Conservation (phyloP, 2,329 filamentous ascomycete species). For the Rutstroemia sp. region DNA sequence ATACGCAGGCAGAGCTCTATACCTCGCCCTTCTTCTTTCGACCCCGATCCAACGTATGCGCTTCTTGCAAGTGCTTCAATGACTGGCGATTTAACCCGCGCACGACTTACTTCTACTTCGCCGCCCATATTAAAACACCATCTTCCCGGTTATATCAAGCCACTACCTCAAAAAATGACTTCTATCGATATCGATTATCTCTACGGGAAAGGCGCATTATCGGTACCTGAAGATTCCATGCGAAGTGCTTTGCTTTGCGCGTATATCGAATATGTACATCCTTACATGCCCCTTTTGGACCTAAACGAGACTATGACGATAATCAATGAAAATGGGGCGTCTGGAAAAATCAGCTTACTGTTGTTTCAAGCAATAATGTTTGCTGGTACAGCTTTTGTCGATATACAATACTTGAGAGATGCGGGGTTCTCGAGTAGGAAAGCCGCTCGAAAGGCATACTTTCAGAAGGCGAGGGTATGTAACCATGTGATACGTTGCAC, state of each 20-base stretch:
- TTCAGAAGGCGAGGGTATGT: slow-evolving; percentile 76
- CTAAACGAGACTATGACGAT: slow-evolving; percentile 51
- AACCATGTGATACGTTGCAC: background rate
- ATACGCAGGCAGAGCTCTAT: slow-evolving; percentile 16
- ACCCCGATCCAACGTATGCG: slow-evolving; percentile 14
- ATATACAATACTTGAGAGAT: slow-evolving; percentile 65
- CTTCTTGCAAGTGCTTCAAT: slow-evolving; percentile 24
- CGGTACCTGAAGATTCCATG: slow-evolving; percentile 60
- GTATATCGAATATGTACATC: slow-evolving; percentile 85
- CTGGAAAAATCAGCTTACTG: slow-evolving; percentile 71
- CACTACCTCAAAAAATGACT: slow-evolving; percentile 68
- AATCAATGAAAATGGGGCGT: slow-evolving; percentile 58
- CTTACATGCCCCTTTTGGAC: slow-evolving; percentile 87
- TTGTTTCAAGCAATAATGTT: slow-evolving; percentile 96
- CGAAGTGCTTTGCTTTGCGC: slow-evolving; percentile 75
- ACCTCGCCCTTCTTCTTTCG: slow-evolving; percentile 10
- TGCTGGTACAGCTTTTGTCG: slow-evolving; percentile 79
- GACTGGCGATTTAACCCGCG: slow-evolving; percentile 22
- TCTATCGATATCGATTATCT: slow-evolving; percentile 79
- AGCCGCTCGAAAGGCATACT: slow-evolving; percentile 79
- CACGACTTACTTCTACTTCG: slow-evolving; percentile 14
- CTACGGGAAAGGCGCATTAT: slow-evolving; percentile 74
- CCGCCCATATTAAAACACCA: slow-evolving; percentile 21
- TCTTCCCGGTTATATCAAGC: slow-evolving; percentile 65
- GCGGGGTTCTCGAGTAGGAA: slow-evolving; percentile 75